These are phyloP conservation scores for Picea glauca DNA, from an alignment of 75 land plant genomes.

Conservation along the genomic window DNA sequence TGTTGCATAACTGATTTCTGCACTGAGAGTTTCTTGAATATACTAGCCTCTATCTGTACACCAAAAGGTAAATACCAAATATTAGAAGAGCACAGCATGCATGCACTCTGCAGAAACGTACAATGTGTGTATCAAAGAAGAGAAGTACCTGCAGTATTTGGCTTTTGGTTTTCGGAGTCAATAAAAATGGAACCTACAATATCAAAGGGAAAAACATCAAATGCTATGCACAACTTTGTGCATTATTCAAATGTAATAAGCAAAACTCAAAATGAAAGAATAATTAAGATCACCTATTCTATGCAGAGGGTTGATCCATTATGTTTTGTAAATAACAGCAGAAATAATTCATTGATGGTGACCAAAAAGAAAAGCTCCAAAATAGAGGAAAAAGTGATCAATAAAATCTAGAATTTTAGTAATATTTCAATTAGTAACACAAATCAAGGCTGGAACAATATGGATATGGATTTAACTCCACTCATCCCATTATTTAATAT, in stretches of 20 bases:
- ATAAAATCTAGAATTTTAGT: neutral
- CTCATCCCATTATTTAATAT: no score
- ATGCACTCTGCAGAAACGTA: neutral
- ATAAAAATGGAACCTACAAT: constrained; percentile 32
- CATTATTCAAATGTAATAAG: neutral
- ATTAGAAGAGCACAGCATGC: neutral
- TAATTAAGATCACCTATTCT: neutral
- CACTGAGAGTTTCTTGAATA: constrained; percentile 19
- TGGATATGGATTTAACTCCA: neutral
- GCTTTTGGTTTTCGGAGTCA: constrained; percentile 39
- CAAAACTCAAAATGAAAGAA: neutral
- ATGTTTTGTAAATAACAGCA: neutral
- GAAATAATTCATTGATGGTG: neutral
- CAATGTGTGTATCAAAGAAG: neutral
- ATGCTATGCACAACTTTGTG: neutral
- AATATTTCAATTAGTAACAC: neutral
- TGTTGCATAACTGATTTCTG: constrained; percentile 26
- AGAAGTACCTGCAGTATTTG: constrained; percentile 26
- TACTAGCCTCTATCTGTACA: constrained; percentile 32
- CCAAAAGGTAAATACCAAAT: neutral
- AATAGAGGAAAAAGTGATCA: neutral
- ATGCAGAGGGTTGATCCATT: neutral
- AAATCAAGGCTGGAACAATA: neutral
- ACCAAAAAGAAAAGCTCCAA: neutral
- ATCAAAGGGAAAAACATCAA: neutral